These are phyloP conservation scores for Trebouxia gelatinosa DNA, from an alignment of 163 green algal genomes.

Conservation along the genomic window DNA sequence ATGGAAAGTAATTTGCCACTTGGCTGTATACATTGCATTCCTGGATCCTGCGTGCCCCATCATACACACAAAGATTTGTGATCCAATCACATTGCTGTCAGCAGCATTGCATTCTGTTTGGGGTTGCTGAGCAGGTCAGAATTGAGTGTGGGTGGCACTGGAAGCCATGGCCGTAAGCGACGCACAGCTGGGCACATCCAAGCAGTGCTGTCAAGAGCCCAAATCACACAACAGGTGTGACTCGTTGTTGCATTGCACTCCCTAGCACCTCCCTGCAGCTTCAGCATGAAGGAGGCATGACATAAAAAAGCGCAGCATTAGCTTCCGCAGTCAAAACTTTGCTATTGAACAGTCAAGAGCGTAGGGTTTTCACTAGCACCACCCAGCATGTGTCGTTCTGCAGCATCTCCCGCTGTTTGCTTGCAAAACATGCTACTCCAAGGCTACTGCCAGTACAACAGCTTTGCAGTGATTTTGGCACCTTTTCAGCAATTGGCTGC, in stretches of 20 bases:
- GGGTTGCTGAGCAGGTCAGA: neutral
- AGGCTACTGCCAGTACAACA: too few species aligned
- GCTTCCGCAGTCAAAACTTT: neutral
- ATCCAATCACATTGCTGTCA: neutral
- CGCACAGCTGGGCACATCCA: conserved; percentile 15
- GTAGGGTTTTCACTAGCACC: too few species aligned
- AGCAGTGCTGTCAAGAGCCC: conserved; percentile 4
- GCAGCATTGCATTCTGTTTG: neutral
- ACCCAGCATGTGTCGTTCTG: too few species aligned
- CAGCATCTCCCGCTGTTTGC: too few species aligned
- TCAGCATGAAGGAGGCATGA: neutral
- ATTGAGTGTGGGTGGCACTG: conserved; percentile 11
- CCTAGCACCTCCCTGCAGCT: neutral
- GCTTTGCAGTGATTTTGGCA: too few species aligned
- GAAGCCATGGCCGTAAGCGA: conserved; percentile 12
- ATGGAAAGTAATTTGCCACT: neutral
- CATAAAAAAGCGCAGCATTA: neutral
- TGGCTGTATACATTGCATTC: neutral
- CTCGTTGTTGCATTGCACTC: neutral
- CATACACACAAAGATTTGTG: neutral
- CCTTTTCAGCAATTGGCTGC: neutral
- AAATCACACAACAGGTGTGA: neutral
- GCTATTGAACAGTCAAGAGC: neutral
- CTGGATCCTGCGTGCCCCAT: too few species aligned
- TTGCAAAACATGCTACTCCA: too few species aligned